Percentiles rank a stretch among this genome's conserved stretches.
These are phyloP conservation scores for Malassezia restricta DNA, from an alignment of 1,284 basidiomycete species.

Conservation along the genomic window DNA sequence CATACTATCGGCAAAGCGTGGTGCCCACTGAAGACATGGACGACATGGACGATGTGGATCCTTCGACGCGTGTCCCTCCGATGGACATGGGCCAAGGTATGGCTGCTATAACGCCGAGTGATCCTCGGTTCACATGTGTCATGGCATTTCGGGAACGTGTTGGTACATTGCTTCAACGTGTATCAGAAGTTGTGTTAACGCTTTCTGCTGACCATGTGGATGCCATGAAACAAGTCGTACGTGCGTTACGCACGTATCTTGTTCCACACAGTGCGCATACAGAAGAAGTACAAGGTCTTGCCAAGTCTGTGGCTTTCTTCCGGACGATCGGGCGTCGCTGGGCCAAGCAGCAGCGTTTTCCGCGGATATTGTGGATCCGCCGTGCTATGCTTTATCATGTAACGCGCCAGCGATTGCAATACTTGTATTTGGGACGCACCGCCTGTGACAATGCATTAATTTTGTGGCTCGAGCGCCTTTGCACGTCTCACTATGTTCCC, in stretches of 20 bases:
- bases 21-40: slow-evolving; percentile 22
- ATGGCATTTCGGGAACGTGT: slow-evolving; percentile 56
- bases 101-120: slow-evolving; percentile 58
- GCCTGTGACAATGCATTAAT: slow-evolving; percentile 69
- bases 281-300: slow-evolving; percentile 41
- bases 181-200: slow-evolving; percentile 53
- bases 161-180: slow-evolving; percentile 60
- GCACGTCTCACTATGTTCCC: slow-evolving; percentile 50
- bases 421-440: slow-evolving; percentile 67
- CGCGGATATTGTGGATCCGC: slow-evolving; percentile 63
- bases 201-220: slow-evolving; percentile 72
- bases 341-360: slow-evolving; percentile 61
- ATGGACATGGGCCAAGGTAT: slow-evolving; percentile 51
- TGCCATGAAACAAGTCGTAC: slow-evolving; percentile 56
- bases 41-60: slow-evolving; percentile 56
- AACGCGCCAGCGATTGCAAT: slow-evolving; percentile 59
- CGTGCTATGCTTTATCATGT: slow-evolving; percentile 59
- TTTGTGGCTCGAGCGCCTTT: slow-evolving; percentile 65
- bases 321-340: slow-evolving; percentile 52
- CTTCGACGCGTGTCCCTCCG: slow-evolving; percentile 54
- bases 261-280: slow-evolving; percentile 39
- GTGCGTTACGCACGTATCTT: slow-evolving; percentile 33
- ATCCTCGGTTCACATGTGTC: slow-evolving; percentile 58
- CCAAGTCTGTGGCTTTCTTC: slow-evolving; percentile 28
- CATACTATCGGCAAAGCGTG: slow-evolving; percentile 49